These are phyloP conservation scores for Trebouxiophyceae sp. DNA, from an alignment of 163 green algal genomes.

Conservation along the genomic window DNA sequence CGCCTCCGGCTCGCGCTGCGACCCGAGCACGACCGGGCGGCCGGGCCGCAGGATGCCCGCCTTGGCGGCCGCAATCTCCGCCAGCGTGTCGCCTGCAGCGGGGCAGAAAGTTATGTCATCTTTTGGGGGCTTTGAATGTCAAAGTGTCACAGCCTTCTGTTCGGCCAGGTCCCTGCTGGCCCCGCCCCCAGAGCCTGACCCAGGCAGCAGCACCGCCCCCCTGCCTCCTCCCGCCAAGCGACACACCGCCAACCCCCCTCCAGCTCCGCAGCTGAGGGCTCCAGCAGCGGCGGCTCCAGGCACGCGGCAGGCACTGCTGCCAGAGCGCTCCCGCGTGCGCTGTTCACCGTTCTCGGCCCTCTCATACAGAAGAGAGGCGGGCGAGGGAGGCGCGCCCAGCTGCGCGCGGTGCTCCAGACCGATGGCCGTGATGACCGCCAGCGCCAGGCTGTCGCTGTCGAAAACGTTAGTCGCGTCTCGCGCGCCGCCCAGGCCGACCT, in stretches of 20 bases:
- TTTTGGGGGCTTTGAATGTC: too few species aligned
- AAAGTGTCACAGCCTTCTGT: too few species aligned
- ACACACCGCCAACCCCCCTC: too few species aligned
- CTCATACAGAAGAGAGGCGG: neutral
- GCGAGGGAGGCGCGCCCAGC: slow-evolving; percentile 36
- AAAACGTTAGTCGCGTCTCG: slow-evolving; percentile 95
- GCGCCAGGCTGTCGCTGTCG: slow-evolving; percentile 23
- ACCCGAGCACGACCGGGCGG: slow-evolving; percentile 48
- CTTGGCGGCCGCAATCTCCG: slow-evolving; percentile 69
- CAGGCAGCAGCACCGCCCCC: too few species aligned
- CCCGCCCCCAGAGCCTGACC: too few species aligned
- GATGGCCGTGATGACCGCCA: slow-evolving; percentile 59
- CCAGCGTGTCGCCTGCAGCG: slow-evolving; percentile 49
- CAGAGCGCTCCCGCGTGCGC: too few species aligned
- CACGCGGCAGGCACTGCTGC: too few species aligned
- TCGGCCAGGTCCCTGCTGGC: too few species aligned
- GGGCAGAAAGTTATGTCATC: neutral
- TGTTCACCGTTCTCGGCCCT: too few species aligned
- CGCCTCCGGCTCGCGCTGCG: slow-evolving; percentile 47
- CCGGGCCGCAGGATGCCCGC: slow-evolving; percentile 69
- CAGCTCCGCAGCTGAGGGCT: too few species aligned
- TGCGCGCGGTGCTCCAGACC: slow-evolving; percentile 75
- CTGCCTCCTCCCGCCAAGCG: too few species aligned
- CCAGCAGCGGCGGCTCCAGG: too few species aligned
- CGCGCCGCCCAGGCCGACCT: slow-evolving; percentile 82